Evolutionary conservation across 2,329 filamentous ascomycete species (phyloP).

Genomic region (Trichoderma guizhouense): DNA sequence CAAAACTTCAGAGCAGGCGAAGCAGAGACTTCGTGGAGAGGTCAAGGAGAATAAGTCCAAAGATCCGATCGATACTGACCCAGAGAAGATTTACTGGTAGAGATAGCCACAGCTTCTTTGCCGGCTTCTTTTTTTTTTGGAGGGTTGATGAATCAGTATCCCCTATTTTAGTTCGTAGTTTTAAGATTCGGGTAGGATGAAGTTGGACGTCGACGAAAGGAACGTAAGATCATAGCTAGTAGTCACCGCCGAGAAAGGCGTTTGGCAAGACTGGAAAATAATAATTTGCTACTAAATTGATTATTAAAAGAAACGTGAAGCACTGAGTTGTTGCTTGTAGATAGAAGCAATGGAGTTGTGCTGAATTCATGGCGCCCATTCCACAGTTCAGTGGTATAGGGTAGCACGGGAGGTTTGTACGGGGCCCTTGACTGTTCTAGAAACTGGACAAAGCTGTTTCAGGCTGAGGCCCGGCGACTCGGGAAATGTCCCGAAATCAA

Average conservation of each 20-base stretch:
- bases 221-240: background rate
- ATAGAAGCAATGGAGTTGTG: background rate
- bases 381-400: background rate
- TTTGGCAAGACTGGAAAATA: background rate
- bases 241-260: background rate
- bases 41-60: background rate
- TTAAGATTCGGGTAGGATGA: background rate
- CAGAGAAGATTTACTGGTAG: background rate
- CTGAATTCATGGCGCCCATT: background rate
- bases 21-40: slow-evolving; percentile 4
- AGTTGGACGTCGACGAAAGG: rapidly evolving
- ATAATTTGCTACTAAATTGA: rapidly evolving
- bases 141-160: background rate
- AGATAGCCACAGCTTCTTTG: no score
- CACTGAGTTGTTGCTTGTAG: background rate
- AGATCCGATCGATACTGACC: background rate
- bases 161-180: background rate
- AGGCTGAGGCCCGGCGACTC: slow-evolving; percentile 3
- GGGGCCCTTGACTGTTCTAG: background rate
- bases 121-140: background rate
- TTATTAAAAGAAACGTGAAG: background rate
- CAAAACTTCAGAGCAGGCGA: slow-evolving; percentile 21
- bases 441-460: background rate
- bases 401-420: no score
- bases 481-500: slow-evolving; percentile 11